Base-by-base conservation (phyloP, 1,139 yeast genomes). In the Saccharomyces hybrid region DNA sequence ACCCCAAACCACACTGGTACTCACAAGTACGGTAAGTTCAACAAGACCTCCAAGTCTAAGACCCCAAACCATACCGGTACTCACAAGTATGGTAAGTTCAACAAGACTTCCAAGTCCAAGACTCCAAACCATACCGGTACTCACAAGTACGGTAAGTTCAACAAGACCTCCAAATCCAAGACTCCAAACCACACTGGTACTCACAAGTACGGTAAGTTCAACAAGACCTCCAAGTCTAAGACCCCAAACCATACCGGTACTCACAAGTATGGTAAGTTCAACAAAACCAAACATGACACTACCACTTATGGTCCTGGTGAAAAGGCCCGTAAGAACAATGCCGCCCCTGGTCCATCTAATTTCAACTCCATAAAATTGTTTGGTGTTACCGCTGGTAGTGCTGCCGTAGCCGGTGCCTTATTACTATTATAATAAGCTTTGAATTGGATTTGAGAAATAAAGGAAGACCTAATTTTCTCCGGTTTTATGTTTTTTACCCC, bases 21-120 rank as follows among this genome's bases (percentile, higher is more conserved):
- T 55, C 79, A 77, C 72, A 74, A 66, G 61, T 71, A 71, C 61
- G 83, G 84, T 55, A 75, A 73, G 67, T 80, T 79, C 63, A 75
- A 80, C 75, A 77, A 79, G 71, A 78, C 83, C 57, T 66, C 68
- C 58, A 62, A 66, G 23, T 65, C 73, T 11, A 59, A 71, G 32
- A 67, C 73, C 50, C 62, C 78, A 42, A 67, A 73, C 28, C 60
- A 61, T 14, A 61, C 72, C 30, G 76, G 77, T 57, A 75, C 78
- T 52, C 77, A 73, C 68, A 70, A 60, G 56, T 63, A 65, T 55
- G 78, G 77, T 51, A 70, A 53, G 42, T 79, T 79, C 63, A 74
- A 80, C 73, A 65, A 58, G 27, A 49, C 49, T 25, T 42, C 60
- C 34, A 62, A 66, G 20, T 63, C 73, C 8, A 57, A 71, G 34